A percentile compares a stretch with the other conserved stretches of the same genome.
phyloP scores from a whole-genome alignment of 495 filamentous ascomycete genomes.

The Lophiostoma macrostomum region DNA sequence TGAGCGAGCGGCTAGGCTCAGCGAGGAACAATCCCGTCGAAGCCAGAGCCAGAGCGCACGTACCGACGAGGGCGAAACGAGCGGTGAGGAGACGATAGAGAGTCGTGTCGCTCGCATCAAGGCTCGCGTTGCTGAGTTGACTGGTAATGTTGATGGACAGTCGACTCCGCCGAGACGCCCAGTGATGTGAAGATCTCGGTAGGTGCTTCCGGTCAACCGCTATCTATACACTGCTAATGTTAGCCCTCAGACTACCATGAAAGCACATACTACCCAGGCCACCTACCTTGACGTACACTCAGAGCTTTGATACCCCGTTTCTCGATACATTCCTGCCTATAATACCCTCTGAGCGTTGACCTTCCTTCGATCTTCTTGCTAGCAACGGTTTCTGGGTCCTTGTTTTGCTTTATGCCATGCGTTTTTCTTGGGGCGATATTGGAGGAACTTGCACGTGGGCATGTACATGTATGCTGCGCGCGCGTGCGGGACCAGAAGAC shows the following conservation, averaged over 20 bases:
- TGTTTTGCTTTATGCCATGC: not conserved
- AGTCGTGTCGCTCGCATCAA: slow-evolving; percentile 96
- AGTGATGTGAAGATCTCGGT: not conserved
- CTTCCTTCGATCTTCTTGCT: not conserved
- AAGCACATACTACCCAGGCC: not conserved
- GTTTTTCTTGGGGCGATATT: not conserved
- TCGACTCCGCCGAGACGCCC: not conserved
- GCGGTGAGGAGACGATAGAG: slow-evolving; percentile 96
- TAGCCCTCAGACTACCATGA: too few relatives aligned
- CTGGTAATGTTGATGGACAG: slow-evolving; percentile 67
- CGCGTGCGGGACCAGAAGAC: too few relatives aligned
- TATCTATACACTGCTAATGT: too few relatives aligned
- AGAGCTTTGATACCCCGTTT: slow-evolving; percentile 26
- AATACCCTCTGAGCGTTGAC: slow-evolving; percentile 19
- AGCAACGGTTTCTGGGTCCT: not conserved
- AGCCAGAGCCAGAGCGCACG: slow-evolving; percentile 51
- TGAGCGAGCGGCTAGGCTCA: slow-evolving; percentile 60
- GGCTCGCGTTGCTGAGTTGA: slow-evolving; percentile 91
- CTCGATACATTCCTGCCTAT: slow-evolving; percentile 6
- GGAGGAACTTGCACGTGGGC: too few relatives aligned
- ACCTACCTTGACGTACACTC: slow-evolving; percentile 4
- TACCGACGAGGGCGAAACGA: slow-evolving; percentile 79
- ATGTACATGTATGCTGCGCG: too few relatives aligned
- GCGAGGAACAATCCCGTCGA: slow-evolving; percentile 59
- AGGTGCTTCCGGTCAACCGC: too few relatives aligned